These are phyloP conservation scores for Achaetomiella virescens DNA, from an alignment of 495 filamentous ascomycete genomes.

Conservation along the genomic window DNA sequence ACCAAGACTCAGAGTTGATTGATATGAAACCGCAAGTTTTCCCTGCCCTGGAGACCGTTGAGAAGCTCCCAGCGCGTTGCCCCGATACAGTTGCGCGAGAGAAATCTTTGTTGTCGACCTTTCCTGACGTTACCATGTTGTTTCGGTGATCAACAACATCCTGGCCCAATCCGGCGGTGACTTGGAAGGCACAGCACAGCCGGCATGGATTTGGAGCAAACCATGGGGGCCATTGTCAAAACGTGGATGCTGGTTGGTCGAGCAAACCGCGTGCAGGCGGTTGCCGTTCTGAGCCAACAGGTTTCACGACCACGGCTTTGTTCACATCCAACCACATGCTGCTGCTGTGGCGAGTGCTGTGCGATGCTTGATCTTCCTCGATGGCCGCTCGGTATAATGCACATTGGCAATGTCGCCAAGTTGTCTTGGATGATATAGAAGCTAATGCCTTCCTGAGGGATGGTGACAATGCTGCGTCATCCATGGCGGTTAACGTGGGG, in stretches of 20 bases:
- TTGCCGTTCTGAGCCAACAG: conserved; percentile 8
- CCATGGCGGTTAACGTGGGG: no score
- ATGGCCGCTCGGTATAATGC: no score
- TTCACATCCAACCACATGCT: not conserved
- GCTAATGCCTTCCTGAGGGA: no score
- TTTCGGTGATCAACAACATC: not conserved
- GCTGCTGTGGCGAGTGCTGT: not conserved
- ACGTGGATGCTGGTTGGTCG: not conserved
- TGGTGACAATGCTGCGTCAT: no score
- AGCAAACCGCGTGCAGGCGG: conserved; percentile 11
- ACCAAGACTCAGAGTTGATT: no score
- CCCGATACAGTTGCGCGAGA: no score
- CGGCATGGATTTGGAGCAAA: not conserved
- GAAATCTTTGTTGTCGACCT: no score
- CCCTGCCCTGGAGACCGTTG: no score
- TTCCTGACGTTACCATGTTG: not conserved
- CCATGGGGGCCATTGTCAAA: not conserved
- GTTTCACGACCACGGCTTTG: conserved; percentile 9
- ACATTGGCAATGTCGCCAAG: not conserved
- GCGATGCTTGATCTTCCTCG: no score
- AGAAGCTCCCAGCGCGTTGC: no score
- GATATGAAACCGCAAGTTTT: no score
- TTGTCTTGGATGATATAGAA: no score
- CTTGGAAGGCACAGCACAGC: not conserved
- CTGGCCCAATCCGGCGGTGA: not conserved